Base-by-base conservation (phyloP, 2,329 filamentous ascomycete genomes). In the Pseudocercospora fuligena region DNA sequence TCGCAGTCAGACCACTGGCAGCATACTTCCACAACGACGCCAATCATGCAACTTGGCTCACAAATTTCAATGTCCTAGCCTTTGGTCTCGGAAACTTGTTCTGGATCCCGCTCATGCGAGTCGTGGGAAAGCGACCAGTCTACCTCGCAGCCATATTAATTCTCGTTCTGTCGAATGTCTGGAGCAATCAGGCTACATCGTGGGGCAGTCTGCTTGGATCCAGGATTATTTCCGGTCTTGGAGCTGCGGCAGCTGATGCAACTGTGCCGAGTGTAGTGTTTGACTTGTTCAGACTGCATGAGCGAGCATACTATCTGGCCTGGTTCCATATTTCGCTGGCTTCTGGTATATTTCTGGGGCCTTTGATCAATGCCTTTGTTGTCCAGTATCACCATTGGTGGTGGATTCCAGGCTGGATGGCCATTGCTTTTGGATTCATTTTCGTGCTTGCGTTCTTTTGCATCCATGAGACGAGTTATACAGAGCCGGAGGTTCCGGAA, bases 221-320 rank as follows among this genome's bases (percentile, higher is more conserved):
- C 1, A 67, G 75, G 29, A 72, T 76, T 61, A 33, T 76, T 8
- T 61, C 71, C 9, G 75, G 73, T 2, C 64, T 76, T n/a, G 73
- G 70, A n/a, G 72, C 73, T 2, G 61, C 78, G 0, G 78, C 77
- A 19, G 78, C 77, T 1, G 77, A 80, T 69, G 79, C 78, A 2
- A 76, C 76, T 1, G 78, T 79, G 0, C 77, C 78, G 0, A 75
- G 75, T 9, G 74, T 78, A 0, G 79, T 79, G 0, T 73, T 74
- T 1, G 79, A 81, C 58, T 73, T 81, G 71, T 78, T 80, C 40
- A 73, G 71, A 33, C 67, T 74, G 8, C 72, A 79, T 19, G 72
- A 79, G 47, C 73, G 79, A 12, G 80, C 78, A 1, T 73, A 76
- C 43, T 77, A 74, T 43, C 72, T 80, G 72, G 80, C 80, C 78